These are phyloP conservation scores for Blastobotrys chiropterorum DNA, from an alignment of 805 yeast genomes.

Conservation along the genomic window DNA sequence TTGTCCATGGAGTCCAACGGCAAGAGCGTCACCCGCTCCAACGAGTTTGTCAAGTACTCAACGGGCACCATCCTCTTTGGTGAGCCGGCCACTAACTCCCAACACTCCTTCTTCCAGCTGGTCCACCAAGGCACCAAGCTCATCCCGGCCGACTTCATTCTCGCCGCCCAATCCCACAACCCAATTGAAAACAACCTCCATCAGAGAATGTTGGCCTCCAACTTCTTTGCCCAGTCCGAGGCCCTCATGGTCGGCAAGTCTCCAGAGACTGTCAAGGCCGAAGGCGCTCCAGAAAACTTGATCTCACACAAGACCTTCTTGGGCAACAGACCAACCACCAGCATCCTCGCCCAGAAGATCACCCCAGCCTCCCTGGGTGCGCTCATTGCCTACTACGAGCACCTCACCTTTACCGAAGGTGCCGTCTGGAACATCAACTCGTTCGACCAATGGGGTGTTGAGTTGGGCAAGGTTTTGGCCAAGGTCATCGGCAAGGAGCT, in stretches of 20 bases:
- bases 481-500: slow-evolving; percentile 91
- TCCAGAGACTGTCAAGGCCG: slow-evolving; percentile 67
- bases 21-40: slow-evolving; percentile 91
- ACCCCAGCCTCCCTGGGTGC: slow-evolving; percentile 97
- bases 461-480: slow-evolving; percentile 95
- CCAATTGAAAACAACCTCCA: slow-evolving; percentile 91
- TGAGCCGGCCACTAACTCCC: slow-evolving; percentile 98
- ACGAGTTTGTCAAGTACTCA: slow-evolving; percentile 85
- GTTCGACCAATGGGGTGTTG: slow-evolving; percentile 99
- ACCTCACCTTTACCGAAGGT: slow-evolving; percentile 95
- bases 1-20: slow-evolving; percentile 99
- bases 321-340: slow-evolving; percentile 99
- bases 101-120: slow-evolving; percentile 98
- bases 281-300: slow-evolving; percentile 80
- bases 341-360: slow-evolving; percentile 89
- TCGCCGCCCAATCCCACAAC: slow-evolving; percentile 97
- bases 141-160: slow-evolving; percentile 93
- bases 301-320: slow-evolving; percentile 95
- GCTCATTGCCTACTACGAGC: slow-evolving; percentile 96
- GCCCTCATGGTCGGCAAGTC: slow-evolving; percentile 96
- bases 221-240: slow-evolving; percentile 97
- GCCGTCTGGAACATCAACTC: slow-evolving; percentile 99
- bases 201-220: slow-evolving; percentile 98
- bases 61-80: slow-evolving; percentile 96
- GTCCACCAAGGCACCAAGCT: slow-evolving; percentile 98